Base-by-base conservation (phyloP, 768 basidiomycete species). In the Tylopilus cervinicoccineus region DNA sequence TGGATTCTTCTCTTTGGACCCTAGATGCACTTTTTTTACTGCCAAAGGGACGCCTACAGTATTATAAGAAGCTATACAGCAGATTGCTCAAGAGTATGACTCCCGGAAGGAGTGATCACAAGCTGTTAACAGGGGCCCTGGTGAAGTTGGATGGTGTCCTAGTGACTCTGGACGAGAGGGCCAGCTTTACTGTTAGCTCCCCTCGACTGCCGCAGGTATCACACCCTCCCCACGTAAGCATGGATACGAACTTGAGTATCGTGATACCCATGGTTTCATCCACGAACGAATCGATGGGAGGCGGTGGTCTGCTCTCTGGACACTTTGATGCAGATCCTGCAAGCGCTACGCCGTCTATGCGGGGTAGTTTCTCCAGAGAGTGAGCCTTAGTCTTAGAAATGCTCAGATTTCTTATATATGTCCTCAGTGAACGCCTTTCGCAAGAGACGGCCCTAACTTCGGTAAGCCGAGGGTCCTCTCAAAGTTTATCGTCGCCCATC, bases 1-100 rank as follows among this genome's bases (percentile, higher is more conserved):
- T 64, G 5, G 70, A 75, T 48, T 60, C 71, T 13, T 68, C 75
- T 6, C 41, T 70, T 36, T 96, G 94, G 91, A 88, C 91, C 0
- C 72, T 98, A 13, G 95, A 98, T 62, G 71, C 80, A 8, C 74
- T 98, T 19, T 99, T 99, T 72, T 70, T 87, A 12, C 77, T 98
- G 9, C 96, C 96, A 0, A 86, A 84, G 60, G 73, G 74, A 13
- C 81, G 96, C 36, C 70, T 99, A 48, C 83, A 83, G 58, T 98
- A 99, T 68, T 98, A 97, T 73, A 84, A 82, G 61, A 94, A 88
- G 64, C 75, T 98, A 1, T 98, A 98, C 63, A 76, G 79, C 43
- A 81, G 87, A 41, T 71, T 98, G 38, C 71, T 97, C 40, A 91
- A 88, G 68, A 89, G 86, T 60, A 93, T 93, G 2, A 79, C 81